phyloP scores from a whole-genome alignment of 371 early-diverging fungal genomes.

The Polyrhizophydium stewartii region DNA sequence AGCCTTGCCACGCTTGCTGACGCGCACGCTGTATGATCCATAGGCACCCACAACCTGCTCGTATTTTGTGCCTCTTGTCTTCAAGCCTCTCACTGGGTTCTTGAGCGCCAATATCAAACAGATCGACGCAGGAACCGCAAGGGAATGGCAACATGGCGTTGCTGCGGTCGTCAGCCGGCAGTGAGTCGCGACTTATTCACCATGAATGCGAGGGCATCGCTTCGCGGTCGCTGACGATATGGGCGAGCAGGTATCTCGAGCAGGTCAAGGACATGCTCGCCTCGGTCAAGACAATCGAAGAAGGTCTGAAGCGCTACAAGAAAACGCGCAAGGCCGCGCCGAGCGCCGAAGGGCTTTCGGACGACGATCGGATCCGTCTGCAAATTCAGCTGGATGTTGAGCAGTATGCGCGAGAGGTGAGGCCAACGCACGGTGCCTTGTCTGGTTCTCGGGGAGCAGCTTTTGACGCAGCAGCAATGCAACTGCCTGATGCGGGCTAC shows the following conservation, averaged over 20 bases:
- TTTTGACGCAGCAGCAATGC: too few relatives aligned
- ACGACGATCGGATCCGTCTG: slow-evolving; percentile 56
- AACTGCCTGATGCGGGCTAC: too few relatives aligned
- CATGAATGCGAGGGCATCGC: too few relatives aligned
- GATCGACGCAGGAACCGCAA: slow-evolving; percentile 13
- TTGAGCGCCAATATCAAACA: slow-evolving; percentile 28
- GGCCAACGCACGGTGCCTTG: too few relatives aligned
- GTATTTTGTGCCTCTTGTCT: slow-evolving; percentile 54
- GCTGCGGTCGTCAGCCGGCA: slow-evolving; percentile 27
- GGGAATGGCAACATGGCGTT: slow-evolving; percentile 30
- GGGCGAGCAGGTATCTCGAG: slow-evolving; percentile 29
- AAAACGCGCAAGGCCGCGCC: slow-evolving; percentile 27
- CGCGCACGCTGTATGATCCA: slow-evolving; percentile 3
- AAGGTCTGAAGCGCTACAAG: slow-evolving; percentile 28
- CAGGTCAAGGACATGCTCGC: slow-evolving; percentile 1
- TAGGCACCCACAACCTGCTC: slow-evolving; percentile 56
- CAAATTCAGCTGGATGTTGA: slow-evolving; percentile 55
- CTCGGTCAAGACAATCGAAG: slow-evolving; percentile 8
- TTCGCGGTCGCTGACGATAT: too few relatives aligned
- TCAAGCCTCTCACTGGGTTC: slow-evolving; percentile 51
- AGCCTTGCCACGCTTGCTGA: neutral
- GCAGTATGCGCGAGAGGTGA: neutral
- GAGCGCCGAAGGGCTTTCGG: slow-evolving; percentile 19
- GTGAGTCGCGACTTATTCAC: too few relatives aligned
- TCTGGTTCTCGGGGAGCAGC: too few relatives aligned